Percentiles rank a stretch among this genome's conserved stretches.
Conservation (phyloP, 768 basidiomycete genomes). For the Strobilomyces echinocephalus region DNA sequence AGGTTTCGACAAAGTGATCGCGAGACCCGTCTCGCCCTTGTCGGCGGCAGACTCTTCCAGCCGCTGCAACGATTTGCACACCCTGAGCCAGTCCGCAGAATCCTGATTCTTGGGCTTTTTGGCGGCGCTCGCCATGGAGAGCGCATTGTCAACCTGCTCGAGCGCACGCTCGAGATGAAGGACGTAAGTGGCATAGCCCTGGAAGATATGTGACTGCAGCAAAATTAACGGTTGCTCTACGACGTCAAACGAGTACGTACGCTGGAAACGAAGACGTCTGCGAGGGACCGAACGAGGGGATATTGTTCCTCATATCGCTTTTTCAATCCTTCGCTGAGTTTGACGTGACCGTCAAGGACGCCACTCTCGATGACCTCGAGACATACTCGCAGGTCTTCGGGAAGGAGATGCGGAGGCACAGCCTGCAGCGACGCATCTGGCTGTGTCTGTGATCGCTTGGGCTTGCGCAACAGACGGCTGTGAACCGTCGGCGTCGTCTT, state of each 20-base stretch:
- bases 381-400: conserved; percentile 82
- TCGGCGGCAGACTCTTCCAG: conserved; percentile 78
- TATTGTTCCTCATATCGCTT: conserved; percentile 96
- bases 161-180: conserved; percentile 90
- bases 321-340: conserved; percentile 76
- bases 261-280: conserved; percentile 93
- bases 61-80: conserved; percentile 66
- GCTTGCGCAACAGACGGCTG: conserved; percentile 57
- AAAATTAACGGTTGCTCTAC: conserved; percentile 16
- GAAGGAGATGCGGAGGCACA: conserved; percentile 73
- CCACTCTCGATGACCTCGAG: conserved; percentile 83
- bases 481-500: conserved; percentile 30
- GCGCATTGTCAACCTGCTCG: conserved; percentile 77
- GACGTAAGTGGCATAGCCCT: conserved; percentile 91
- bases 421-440: conserved; percentile 43
- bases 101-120: conserved; percentile 85
- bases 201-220: conserved; percentile 81
- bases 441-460: conserved; percentile 60
- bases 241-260: conserved; percentile 45
- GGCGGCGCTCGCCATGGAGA: conserved; percentile 53
- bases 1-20: conserved; percentile 93
- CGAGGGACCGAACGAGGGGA: conserved; percentile 85
- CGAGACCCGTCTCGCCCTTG: conserved; percentile 89
- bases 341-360: conserved; percentile 84
- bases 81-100: conserved; percentile 69